Base-by-base conservation (phyloP, 306 rosid species). In the Sophora flavescens region DNA sequence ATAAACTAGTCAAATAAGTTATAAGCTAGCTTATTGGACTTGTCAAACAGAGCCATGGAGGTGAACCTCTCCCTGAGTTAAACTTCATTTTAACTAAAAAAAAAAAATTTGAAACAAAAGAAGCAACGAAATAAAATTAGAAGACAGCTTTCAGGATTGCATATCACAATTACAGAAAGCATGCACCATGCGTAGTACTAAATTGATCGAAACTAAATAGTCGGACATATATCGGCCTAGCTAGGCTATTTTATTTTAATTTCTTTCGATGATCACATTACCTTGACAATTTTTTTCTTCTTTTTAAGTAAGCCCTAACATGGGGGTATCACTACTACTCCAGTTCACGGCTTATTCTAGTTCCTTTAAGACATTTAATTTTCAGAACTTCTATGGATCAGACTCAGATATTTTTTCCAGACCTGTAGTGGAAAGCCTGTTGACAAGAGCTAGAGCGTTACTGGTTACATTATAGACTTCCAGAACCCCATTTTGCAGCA, bases 381-480 rank as follows among this genome's bases (percentile, higher is more conserved):
- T 61, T 5, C 38, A 72, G 18, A n/a, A 81, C 53, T 57, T 6
- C 73, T 78, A 84, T 28, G 81, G 83, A 47, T 74, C 78, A 0
- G 64, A 35, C 39, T 74, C 78, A 2, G 68, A 16, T 52, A 51
- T 26, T 79, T 78, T 80, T 53, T 3, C 80, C 51, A 79, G 41
- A 50, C 86, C 90, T 35, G 92, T 74, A 47, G 84, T 63, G 4
- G 92, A 90, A 47, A 91, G 86, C 36, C 84, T 86, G 84, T 75
- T 86, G 58, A 75, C 90, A 17, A 91, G 91, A 63, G 93, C 96
- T 5, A 91, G 84, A 22, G 93, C 90, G 7, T 91, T 91, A 30
- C 92, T 86, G 5, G 93, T 86, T 39, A 86, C 44, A 66, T 72
- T 73, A 67, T 68, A 70, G 6, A 63, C 89, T 3, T 69, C 83